Evolutionary conservation across 208 protist genomes (phyloP).

Genomic region (Vickermania ingenoplastis): DNA sequence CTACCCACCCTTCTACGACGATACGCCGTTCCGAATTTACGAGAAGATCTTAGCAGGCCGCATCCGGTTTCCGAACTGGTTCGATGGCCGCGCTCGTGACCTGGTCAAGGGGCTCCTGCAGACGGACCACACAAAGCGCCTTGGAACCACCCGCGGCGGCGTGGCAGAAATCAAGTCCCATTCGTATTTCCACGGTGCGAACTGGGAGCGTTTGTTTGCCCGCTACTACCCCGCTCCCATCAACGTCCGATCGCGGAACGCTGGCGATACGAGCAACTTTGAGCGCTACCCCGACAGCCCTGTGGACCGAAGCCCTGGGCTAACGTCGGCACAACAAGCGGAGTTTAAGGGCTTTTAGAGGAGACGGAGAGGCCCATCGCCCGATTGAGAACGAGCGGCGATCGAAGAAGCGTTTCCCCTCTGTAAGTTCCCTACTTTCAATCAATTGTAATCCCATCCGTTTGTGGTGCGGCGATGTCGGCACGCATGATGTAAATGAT

Average conservation of each 20-base stretch:
- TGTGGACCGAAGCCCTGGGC: slow-evolving; percentile 36
- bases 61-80: slow-evolving; percentile 81
- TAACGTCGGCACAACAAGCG: slow-evolving; percentile 72
- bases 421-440: too few species aligned
- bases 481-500: background rate
- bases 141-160: slow-evolving; percentile 85
- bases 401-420: too few species aligned
- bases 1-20: slow-evolving; percentile 89
- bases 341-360: slow-evolving; percentile 72
- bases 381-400: too few species aligned
- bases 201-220: slow-evolving; percentile 87
- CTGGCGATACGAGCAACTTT: slow-evolving; percentile 87
- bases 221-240: slow-evolving; percentile 79
- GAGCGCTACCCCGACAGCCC: slow-evolving; percentile 78
- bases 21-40: slow-evolving; percentile 84
- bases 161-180: slow-evolving; percentile 92
- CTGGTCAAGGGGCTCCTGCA: slow-evolving; percentile 81
- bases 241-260: slow-evolving; percentile 56
- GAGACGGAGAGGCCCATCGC: too few species aligned
- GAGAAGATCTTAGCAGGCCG: slow-evolving; percentile 81
- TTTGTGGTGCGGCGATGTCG: background rate
- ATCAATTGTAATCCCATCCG: background rate
- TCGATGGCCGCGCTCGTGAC: slow-evolving; percentile 64
- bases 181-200: slow-evolving; percentile 90
- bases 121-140: slow-evolving; percentile 78